These are phyloP conservation scores for Magnaporthiopsis rhizophila DNA, from an alignment of 2,329 filamentous ascomycete species.

Conservation along the genomic window DNA sequence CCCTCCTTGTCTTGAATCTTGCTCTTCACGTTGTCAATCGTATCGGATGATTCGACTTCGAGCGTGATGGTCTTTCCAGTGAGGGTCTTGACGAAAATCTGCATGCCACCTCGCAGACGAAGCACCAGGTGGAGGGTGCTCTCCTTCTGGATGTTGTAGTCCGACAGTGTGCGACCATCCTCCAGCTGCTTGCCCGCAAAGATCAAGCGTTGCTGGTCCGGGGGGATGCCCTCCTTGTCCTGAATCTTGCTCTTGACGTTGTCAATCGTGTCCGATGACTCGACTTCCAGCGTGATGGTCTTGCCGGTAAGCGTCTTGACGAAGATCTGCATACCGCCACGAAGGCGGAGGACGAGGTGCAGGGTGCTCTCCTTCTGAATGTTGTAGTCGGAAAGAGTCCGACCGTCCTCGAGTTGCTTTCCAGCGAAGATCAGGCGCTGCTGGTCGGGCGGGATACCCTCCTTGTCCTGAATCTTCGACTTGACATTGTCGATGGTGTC, in stretches of 20 bases:
- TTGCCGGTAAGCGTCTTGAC: constrained; percentile 86
- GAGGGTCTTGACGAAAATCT: constrained; percentile 64
- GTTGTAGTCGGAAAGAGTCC: constrained; percentile 86
- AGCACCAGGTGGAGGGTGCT: constrained; percentile 75
- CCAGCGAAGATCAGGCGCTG: constrained; percentile 94
- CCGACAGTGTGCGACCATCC: constrained; percentile 80
- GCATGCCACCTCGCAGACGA: constrained; percentile 74
- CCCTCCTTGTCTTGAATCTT: constrained; percentile 70
- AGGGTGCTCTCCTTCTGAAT: constrained; percentile 90
- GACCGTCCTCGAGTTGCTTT: constrained; percentile 93
- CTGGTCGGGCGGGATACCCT: constrained; percentile 92
- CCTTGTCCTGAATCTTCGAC: constrained; percentile 96
- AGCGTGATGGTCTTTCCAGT: constrained; percentile 64
- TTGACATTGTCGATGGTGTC: constrained; percentile 97
- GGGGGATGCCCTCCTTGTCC: constrained; percentile 88
- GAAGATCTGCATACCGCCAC: constrained; percentile 85
- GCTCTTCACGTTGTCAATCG: constrained; percentile 62
- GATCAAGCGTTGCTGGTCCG: constrained; percentile 89
- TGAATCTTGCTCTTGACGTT: constrained; percentile 94
- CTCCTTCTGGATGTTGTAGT: constrained; percentile 97
- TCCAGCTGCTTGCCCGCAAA: constrained; percentile 92
- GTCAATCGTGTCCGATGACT: constrained; percentile 85
- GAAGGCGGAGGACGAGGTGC: constrained; percentile 77
- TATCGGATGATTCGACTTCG: constrained; percentile 60
- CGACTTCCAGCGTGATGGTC: constrained; percentile 88